A percentile compares a stretch with the other conserved stretches of the same genome.
Conservation (phyloP, 441 rosid genomes). For the Capsella rubella region DNA sequence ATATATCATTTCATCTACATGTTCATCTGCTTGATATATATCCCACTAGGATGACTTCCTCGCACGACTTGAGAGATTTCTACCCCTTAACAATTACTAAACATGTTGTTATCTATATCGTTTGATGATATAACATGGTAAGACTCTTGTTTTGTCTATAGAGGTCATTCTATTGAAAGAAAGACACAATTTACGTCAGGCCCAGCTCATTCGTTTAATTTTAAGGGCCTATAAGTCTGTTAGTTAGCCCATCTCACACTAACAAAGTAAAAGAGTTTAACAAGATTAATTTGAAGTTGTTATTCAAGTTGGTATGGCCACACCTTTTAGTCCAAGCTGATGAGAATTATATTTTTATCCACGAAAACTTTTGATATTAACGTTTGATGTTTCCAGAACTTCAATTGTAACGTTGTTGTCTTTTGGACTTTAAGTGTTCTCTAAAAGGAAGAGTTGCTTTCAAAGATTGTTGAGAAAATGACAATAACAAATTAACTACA, state of each 20-base stretch:
- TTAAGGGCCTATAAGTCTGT: neutral
- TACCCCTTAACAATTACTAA: too few species aligned
- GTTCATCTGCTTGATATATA: too few species aligned
- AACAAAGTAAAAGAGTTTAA: neutral
- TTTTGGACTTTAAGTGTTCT: neutral
- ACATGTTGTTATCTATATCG: neutral
- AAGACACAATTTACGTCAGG: neutral
- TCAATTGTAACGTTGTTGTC: neutral
- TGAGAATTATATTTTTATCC: neutral
- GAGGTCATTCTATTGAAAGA: neutral
- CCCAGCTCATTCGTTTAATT: neutral
- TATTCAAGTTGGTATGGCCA: neutral
- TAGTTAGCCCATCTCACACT: conserved; percentile 7
- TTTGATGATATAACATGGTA: neutral
- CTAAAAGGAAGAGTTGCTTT: conserved; percentile 24
- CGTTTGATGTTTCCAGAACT: neutral
- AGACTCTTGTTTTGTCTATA: neutral
- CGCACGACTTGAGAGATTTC: too few species aligned
- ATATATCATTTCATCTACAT: neutral
- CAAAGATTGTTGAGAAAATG: conserved; percentile 37
- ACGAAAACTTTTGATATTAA: neutral
- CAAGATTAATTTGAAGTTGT: neutral
- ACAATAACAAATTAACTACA: conserved; percentile 40
- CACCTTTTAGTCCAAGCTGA: conserved; percentile 8
- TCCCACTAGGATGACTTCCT: too few species aligned